Conservation (phyloP, 306 rosid genomes). For the Lithocarpus polystachyus region DNA sequence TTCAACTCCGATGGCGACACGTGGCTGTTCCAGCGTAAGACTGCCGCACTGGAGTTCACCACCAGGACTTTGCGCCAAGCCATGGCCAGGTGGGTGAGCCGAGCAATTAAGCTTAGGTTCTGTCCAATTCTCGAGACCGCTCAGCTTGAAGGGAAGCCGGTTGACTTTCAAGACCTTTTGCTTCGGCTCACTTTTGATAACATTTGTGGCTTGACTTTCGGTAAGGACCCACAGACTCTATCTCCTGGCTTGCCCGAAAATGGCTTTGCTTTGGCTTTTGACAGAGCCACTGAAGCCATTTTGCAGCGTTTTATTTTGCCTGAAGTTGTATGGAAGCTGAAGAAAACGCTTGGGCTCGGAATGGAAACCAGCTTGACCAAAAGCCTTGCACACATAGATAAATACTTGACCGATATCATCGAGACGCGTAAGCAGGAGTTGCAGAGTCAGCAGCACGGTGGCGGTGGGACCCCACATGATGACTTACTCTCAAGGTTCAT, state of each 20-base stretch:
- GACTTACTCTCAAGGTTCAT: conserved; percentile 79
- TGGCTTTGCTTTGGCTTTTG: conserved; percentile 45
- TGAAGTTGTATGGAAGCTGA: conserved; percentile 38
- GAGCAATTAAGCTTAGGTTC: conserved; percentile 67
- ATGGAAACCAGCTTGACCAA: conserved; percentile 55
- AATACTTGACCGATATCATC: conserved; percentile 56
- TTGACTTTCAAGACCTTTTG: conserved; percentile 80
- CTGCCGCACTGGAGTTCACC: conserved; percentile 89
- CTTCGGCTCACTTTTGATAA: conserved; percentile 91
- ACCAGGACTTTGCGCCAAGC: conserved; percentile 90
- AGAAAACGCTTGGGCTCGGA: conserved; percentile 54
- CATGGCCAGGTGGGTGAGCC: conserved; percentile 95
- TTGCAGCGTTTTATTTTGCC: conserved; percentile 50
- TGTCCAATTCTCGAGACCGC: conserved; percentile 63
- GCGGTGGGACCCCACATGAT: conserved; percentile 42
- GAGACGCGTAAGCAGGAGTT: conserved; percentile 59
- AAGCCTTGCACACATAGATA: conserved; percentile 50
- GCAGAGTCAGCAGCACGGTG: conserved; percentile 6
- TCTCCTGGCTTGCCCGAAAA: conserved; percentile 39
- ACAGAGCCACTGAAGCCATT: conserved; percentile 52
- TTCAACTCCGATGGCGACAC: conserved; percentile 89
- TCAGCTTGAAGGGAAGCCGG: conserved; percentile 29
- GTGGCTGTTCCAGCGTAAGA: conserved; percentile 88
- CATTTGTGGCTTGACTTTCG: conserved; percentile 88
- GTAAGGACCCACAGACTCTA: conserved; percentile 70